phyloP scores from a whole-genome alignment of 495 filamentous ascomycete species.

The Tuber aestivum region DNA sequence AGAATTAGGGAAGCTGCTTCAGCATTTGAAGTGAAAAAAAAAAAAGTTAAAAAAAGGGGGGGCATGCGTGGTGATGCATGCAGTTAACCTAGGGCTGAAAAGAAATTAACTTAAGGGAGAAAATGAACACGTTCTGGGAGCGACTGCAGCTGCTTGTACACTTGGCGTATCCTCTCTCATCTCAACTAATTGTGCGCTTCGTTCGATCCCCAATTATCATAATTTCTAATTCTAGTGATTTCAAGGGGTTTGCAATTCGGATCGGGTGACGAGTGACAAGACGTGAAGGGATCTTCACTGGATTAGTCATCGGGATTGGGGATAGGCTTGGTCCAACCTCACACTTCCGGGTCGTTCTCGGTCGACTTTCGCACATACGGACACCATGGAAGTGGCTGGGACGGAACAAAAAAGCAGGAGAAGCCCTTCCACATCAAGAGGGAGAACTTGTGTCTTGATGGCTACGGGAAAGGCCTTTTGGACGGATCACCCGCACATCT shows the following conservation, averaged over 20 bases:
- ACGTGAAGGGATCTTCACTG: background rate
- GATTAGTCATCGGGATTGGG: slow-evolving; percentile 27
- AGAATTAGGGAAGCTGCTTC: slow-evolving; percentile 3
- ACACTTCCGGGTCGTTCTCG: background rate
- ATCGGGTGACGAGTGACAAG: slow-evolving; percentile 17
- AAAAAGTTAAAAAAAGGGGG: background rate
- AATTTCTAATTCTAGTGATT: background rate
- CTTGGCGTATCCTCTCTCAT: slow-evolving; percentile 18
- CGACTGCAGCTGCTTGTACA: slow-evolving; percentile 8
- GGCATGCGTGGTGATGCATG: slow-evolving; percentile 14
- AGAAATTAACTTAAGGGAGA: background rate
- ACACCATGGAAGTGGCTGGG: slow-evolving; percentile 27
- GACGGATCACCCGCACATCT: slow-evolving; percentile 41
- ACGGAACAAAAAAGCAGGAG: slow-evolving; percentile 30
- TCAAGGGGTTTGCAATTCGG: background rate
- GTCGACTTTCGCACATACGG: slow-evolving; percentile 1
- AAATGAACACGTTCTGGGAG: slow-evolving; percentile 16
- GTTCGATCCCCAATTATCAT: background rate
- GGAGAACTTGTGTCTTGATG: slow-evolving; percentile 43
- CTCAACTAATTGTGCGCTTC: slow-evolving; percentile 19
- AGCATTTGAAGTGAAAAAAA: background rate
- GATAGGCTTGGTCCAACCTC: slow-evolving; percentile 34
- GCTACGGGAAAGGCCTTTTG: slow-evolving; percentile 42
- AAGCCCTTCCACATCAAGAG: slow-evolving; percentile 44
- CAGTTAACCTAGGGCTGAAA: slow-evolving; percentile 26